These are phyloP conservation scores for Aureobasidium vineae DNA, from an alignment of 2,329 filamentous ascomycete genomes.

Conservation along the genomic window DNA sequence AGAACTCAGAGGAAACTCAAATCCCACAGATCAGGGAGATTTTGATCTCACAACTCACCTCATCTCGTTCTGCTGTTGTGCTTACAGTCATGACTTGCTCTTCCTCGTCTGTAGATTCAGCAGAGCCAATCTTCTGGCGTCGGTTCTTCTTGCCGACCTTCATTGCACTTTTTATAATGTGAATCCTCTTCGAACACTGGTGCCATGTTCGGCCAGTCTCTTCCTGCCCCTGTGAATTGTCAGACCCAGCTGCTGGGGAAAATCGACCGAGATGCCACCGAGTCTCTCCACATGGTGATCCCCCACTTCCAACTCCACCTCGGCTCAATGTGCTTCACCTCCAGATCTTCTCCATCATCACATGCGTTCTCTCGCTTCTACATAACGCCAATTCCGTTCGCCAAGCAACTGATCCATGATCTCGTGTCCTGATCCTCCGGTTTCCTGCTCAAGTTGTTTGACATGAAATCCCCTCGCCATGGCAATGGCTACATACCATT, in stretches of 20 bases:
- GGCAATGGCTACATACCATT: slow-evolving; percentile 42
- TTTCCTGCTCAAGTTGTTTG: neutral
- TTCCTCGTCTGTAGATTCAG: neutral
- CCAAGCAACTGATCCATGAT: slow-evolving; percentile 4
- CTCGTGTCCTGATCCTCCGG: neutral
- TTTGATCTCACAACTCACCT: neutral
- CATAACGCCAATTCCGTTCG: neutral
- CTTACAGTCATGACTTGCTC: neutral
- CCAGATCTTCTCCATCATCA: neutral
- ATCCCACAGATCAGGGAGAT: neutral
- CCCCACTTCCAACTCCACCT: slow-evolving; percentile 10
- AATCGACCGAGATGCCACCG: slow-evolving; percentile 19
- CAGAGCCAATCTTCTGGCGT: neutral
- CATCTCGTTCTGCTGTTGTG: neutral
- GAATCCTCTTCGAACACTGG: neutral
- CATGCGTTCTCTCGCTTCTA: neutral
- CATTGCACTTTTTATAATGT: neutral
- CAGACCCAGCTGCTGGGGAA: neutral
- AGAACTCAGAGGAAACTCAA: neutral
- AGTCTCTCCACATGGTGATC: slow-evolving; percentile 9
- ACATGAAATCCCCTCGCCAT: slow-evolving; percentile 27
- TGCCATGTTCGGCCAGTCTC: neutral
- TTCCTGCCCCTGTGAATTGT: neutral
- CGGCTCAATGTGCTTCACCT: neutral
- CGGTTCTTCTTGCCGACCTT: too few relatives aligned